A percentile compares a stretch with the other conserved stretches of the same genome.
Evolutionary conservation across 208 protist species (phyloP).

Genomic region (Entamoeba moshkovskii): DNA sequence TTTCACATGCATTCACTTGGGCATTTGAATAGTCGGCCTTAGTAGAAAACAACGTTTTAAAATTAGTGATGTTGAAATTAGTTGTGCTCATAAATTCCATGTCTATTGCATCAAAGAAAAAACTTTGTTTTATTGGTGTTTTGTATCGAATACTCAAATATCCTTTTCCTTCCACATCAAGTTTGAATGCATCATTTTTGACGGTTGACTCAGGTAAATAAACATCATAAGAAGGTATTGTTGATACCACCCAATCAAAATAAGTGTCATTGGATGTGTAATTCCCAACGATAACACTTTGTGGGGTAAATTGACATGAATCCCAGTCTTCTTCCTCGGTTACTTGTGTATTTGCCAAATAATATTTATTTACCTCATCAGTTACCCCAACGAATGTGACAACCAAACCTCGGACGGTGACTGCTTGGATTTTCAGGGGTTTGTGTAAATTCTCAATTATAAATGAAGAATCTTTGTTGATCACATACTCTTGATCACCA

Average conservation of each 20-base stretch:
- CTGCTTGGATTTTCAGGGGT: not conserved
- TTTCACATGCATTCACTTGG: not conserved
- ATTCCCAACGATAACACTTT: not conserved
- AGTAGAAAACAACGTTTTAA: not conserved
- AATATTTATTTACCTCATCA: not conserved
- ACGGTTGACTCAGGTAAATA: not conserved
- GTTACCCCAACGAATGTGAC: not conserved
- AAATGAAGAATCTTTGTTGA: not conserved
- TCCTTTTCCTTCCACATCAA: not conserved
- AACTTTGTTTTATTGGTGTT: not conserved
- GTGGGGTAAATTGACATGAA: not conserved
- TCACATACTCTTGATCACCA: not conserved
- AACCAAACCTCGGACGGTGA: not conserved
- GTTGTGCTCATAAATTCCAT: not conserved
- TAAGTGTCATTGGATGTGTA: not conserved
- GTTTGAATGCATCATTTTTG: not conserved
- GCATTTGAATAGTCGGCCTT: not conserved
- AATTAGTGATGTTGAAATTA: not conserved
- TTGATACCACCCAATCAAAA: not conserved
- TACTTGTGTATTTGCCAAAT: not conserved
- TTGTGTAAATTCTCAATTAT: not conserved
- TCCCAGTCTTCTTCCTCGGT: not conserved
- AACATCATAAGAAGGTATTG: not conserved
- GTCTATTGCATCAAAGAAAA: not conserved
- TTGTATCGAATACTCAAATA: not conserved